These are phyloP conservation scores for Cornus suecica DNA, from an alignment of 148 eudicot species.

Conservation along the genomic window DNA sequence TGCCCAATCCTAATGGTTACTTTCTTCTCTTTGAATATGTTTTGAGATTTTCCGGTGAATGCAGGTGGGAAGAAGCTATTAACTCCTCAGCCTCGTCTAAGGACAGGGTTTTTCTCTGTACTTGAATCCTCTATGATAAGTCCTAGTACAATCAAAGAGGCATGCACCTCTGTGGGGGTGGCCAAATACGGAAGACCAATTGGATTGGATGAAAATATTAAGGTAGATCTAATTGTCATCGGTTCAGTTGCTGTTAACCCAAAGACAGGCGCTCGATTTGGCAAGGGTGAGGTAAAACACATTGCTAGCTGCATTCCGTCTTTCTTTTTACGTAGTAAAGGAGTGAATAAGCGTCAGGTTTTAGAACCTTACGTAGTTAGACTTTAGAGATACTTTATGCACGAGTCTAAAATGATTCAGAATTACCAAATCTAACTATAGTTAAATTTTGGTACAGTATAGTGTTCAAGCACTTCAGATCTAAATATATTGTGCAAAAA, in stretches of 20 bases:
- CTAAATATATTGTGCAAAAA: background rate
- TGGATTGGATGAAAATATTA: conserved; percentile 83
- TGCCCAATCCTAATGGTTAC: background rate
- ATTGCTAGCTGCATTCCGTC: background rate
- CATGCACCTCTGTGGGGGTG: conserved; percentile 89
- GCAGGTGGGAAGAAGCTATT: conserved; percentile 77
- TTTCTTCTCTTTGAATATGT: too few relatives aligned
- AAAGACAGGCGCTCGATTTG: conserved; percentile 88
- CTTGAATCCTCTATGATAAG: conserved; percentile 54
- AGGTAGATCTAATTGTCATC: conserved; percentile 81
- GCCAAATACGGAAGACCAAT: conserved; percentile 90
- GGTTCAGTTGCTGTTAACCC: conserved; percentile 97
- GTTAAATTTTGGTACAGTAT: background rate
- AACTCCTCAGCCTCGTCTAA: conserved; percentile 95
- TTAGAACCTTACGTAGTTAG: too few relatives aligned
- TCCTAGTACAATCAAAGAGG: conserved; percentile 69
- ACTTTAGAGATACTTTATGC: background rate
- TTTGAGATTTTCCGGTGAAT: background rate
- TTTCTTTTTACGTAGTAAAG: background rate
- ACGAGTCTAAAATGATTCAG: background rate
- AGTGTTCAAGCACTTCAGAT: background rate
- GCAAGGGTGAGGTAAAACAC: conserved; percentile 90
- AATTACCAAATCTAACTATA: too few relatives aligned
- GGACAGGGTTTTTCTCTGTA: conserved; percentile 93
- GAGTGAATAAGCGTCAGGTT: background rate